Conservation (phyloP, 2,329 filamentous ascomycete genomes). For the Madurella fahalii region DNA sequence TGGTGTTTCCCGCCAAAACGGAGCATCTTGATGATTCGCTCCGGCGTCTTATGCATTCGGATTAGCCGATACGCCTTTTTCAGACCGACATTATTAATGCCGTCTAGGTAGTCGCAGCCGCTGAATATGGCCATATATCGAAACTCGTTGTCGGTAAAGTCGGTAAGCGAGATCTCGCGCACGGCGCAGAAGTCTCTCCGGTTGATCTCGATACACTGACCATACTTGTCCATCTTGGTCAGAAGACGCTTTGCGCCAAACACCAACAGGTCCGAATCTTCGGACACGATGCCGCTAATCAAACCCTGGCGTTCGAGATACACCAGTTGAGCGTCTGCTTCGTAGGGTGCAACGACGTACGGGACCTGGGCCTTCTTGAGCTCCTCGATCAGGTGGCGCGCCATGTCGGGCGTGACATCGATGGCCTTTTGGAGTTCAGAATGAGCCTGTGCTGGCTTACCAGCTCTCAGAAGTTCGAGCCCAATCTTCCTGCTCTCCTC, state of each 20-base stretch:
- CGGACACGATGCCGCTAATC: slow-evolving; percentile 84
- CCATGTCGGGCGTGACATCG: slow-evolving; percentile 96
- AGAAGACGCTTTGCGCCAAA: slow-evolving; percentile 88
- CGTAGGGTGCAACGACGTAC: slow-evolving; percentile 93
- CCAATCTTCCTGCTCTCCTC: slow-evolving; percentile 73
- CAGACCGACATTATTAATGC: slow-evolving; percentile 78
- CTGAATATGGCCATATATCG: slow-evolving; percentile 94
- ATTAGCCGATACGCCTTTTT: slow-evolving; percentile 92
- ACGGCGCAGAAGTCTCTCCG: slow-evolving; percentile 84
- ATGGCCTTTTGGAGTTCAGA: slow-evolving; percentile 90
- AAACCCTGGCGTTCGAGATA: slow-evolving; percentile 85
- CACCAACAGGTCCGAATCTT: slow-evolving; percentile 93
- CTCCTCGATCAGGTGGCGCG: slow-evolving; percentile 83
- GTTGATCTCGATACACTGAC: slow-evolving; percentile 88
- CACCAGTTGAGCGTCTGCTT: slow-evolving; percentile 94
- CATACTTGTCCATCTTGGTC: slow-evolving; percentile 92
- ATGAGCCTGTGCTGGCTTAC: slow-evolving; percentile 75
- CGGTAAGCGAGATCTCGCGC: slow-evolving; percentile 80
- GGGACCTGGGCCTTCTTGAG: slow-evolving; percentile 74
- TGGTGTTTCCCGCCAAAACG: slow-evolving; percentile 85
- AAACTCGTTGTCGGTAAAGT: slow-evolving; percentile 90
- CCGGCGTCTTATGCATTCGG: slow-evolving; percentile 82
- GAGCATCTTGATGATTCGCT: slow-evolving; percentile 74
- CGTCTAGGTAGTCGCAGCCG: slow-evolving; percentile 91
- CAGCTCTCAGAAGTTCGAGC: slow-evolving; percentile 74